Percentiles rank a stretch among this genome's conserved stretches.
Conservation (phyloP, 1,284 basidiomycete genomes). For the Sporisorium reilianum region DNA sequence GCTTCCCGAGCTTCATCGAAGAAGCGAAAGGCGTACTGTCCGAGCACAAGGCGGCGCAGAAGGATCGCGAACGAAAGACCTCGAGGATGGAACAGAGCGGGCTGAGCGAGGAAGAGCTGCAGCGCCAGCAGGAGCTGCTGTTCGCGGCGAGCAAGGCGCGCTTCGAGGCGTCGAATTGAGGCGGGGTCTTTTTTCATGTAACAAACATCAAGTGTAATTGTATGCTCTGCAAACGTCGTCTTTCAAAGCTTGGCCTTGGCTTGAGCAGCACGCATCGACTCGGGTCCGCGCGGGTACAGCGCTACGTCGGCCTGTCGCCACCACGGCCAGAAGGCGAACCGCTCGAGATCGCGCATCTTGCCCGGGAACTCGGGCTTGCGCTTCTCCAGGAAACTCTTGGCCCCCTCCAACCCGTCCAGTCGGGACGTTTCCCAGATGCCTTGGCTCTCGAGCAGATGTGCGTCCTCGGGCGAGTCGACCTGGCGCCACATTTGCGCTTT, state of each 20-base stretch:
- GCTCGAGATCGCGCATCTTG: constrained; percentile 45
- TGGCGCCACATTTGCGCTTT: constrained; percentile 56
- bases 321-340: constrained; percentile 59
- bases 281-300: constrained; percentile 27
- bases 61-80: constrained; percentile 79
- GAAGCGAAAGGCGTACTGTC: constrained; percentile 92
- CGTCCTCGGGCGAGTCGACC: constrained; percentile 47
- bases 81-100: constrained; percentile 81
- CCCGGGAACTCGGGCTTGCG: constrained; percentile 45
- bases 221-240: background rate
- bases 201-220: constrained; percentile 1
- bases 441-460: constrained; percentile 54
- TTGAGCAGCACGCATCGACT: constrained; percentile 29
- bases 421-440: constrained; percentile 47
- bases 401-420: constrained; percentile 54
- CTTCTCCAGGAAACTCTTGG: constrained; percentile 56
- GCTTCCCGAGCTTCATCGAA: constrained; percentile 86
- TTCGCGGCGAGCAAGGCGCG: constrained; percentile 84
- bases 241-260: constrained; percentile 20
- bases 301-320: constrained; percentile 52
- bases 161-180: constrained; percentile 70
- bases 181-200: background rate
- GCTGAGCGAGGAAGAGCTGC: constrained; percentile 88
- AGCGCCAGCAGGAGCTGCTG: constrained; percentile 86
- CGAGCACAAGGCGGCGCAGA: constrained; percentile 94